Evolutionary conservation across 148 eudicot species (phyloP).

Genomic region (Dysphania ambrosioides): DNA sequence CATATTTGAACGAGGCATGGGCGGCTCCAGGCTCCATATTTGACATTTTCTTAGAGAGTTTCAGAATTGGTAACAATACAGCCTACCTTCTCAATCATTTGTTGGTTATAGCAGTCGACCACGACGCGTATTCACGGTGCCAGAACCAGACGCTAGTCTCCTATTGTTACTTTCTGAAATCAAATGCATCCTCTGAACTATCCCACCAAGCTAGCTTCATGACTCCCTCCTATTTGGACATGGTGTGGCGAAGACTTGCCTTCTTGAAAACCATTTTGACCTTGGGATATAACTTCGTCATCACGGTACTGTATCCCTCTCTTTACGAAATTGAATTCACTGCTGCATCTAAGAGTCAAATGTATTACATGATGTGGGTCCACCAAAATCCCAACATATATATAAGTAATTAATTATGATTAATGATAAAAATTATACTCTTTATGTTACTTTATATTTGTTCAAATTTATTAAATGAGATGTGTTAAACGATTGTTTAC

Average conservation of each 20-base stretch:
- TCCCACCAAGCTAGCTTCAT: conserved; percentile 35
- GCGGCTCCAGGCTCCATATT: conserved; percentile 35
- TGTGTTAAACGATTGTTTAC: too few species aligned
- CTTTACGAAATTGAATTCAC: too few species aligned
- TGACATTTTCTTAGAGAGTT: conserved; percentile 34
- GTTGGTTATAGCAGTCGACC: conserved; percentile 30
- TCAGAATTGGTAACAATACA: conserved; percentile 30
- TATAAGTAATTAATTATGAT: too few species aligned
- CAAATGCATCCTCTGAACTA: conserved; percentile 16
- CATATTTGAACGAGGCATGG: conserved; percentile 39
- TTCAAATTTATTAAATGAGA: too few species aligned
- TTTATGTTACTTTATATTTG: too few species aligned
- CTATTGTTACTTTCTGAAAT: conserved; percentile 33
- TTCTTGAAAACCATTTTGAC: conserved; percentile 29
- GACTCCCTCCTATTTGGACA: conserved; percentile 31
- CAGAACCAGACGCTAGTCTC: conserved; percentile 15
- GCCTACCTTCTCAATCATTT: conserved; percentile 25
- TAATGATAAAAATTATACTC: too few species aligned
- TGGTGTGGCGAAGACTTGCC: conserved; percentile 36
- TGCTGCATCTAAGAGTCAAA: background rate
- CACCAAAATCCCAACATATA: too few species aligned
- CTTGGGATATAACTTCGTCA: conserved; percentile 33
- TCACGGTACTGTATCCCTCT: conserved; percentile 22
- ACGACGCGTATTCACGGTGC: conserved; percentile 28
- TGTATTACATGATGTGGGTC: background rate